These are phyloP conservation scores for Stagonosporopsis cucurbitacearum DNA, from an alignment of 2,329 filamentous ascomycete genomes.

Conservation along the genomic window DNA sequence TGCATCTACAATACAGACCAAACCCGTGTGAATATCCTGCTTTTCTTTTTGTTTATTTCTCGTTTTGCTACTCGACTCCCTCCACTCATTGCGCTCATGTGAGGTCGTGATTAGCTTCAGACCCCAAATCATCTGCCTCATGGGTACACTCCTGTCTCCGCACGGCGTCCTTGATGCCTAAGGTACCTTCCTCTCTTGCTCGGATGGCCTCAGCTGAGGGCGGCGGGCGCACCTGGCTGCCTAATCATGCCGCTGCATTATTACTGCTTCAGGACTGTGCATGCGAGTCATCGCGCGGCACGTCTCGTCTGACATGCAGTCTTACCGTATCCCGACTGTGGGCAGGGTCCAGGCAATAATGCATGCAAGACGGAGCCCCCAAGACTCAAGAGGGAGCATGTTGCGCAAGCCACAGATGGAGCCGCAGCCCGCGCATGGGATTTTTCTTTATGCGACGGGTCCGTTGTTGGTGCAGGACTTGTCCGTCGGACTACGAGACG, in stretches of 20 bases:
- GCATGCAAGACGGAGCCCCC: too few species aligned
- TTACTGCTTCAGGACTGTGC: neutral
- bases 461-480: neutral
- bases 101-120: conserved; percentile 13
- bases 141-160: neutral
- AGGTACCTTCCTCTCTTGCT: neutral
- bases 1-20: neutral
- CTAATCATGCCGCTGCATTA: neutral
- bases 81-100: neutral
- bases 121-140: conserved; percentile 13
- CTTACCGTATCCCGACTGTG: neutral
- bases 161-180: conserved; percentile 3
- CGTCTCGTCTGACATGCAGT: neutral
- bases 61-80: neutral
- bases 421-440: neutral
- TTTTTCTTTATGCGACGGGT: neutral
- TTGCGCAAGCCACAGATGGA: neutral
- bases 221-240: neutral
- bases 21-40: too few species aligned
- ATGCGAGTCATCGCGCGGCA: conserved; percentile 4
- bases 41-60: too few species aligned
- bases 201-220: conserved; percentile 7
- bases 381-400: neutral
- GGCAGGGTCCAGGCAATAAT: too few species aligned
- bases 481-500: neutral